phyloP scores from a whole-genome alignment of 2,329 filamentous ascomycete genomes.

The Stemphylium beticola region DNA sequence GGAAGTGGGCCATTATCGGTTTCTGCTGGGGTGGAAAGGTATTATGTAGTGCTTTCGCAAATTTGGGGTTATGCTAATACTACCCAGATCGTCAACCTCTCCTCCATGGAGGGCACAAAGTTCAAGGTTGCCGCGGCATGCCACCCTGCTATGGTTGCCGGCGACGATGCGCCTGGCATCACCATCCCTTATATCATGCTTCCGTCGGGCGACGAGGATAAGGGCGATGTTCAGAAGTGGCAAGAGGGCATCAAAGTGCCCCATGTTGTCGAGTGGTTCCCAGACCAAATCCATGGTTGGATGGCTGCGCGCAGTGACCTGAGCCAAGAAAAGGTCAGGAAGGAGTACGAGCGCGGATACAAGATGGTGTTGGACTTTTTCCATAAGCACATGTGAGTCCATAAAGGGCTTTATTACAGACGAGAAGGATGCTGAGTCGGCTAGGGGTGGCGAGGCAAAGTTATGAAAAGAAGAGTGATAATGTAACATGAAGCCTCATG shows the following conservation, averaged over 20 bases:
- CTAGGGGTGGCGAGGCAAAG: constrained; percentile 26
- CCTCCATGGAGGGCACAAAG: constrained; percentile 56
- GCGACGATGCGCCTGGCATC: constrained; percentile 61
- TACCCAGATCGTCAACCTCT: constrained; percentile 62
- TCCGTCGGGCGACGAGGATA: constrained; percentile 63
- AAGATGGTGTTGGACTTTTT: constrained; percentile 58
- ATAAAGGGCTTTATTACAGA: not conserved
- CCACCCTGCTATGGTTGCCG: constrained; percentile 68
- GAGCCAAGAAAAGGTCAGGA: constrained; percentile 55
- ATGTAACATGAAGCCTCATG: not conserved
- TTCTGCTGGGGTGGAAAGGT: constrained; percentile 65
- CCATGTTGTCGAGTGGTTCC: constrained; percentile 57
- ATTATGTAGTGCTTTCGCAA: constrained; percentile 33
- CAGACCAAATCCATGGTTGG: constrained; percentile 55
- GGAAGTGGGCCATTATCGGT: constrained; percentile 65
- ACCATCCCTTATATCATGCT: constrained; percentile 65
- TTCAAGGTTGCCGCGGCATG: constrained; percentile 65
- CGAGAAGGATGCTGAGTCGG: constrained; percentile 20
- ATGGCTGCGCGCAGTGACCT: constrained; percentile 56
- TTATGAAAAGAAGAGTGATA: constrained; percentile 7
- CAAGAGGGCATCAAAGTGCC: constrained; percentile 56
- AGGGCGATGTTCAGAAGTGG: constrained; percentile 59
- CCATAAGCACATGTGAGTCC: constrained; percentile 59
- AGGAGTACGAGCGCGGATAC: constrained; percentile 59
- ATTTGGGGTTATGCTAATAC: not conserved